Evolutionary conservation across 2,329 filamentous ascomycete species (phyloP), one percentile per base, ranked within the genome.

Genomic region (Nigrograna mackinnonii): DNA sequence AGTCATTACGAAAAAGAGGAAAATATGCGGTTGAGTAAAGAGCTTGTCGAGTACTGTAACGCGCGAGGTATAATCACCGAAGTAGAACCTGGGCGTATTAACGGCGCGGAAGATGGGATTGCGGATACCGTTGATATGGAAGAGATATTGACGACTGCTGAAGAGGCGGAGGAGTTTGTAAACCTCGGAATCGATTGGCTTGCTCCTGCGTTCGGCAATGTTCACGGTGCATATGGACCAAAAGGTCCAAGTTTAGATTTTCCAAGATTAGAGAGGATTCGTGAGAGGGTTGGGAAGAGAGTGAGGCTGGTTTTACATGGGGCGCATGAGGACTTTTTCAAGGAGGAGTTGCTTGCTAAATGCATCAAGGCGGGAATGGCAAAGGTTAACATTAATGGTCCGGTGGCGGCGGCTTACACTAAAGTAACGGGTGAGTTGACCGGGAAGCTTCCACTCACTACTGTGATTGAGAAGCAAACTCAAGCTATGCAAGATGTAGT

Each of bases 41-140:
- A 86, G 51, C 68, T 88, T 37, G 82, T 83, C 5, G 68, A 67
- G 17, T 82, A 84, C 59, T 86, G 85, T 59, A 79, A 86, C 59
- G 80, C 71, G 51, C 74, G 79, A 31, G 83, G 83, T 3, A 87
- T 88, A 47, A 78, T 83, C 4, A 85, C 84, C 2, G 85, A 89
- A 61, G 85, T 85, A 0, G 85, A 89, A 58, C 85, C 85, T 0
- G 85, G 85, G 0, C 71, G 85, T 3, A 89, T 89, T 47, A 84
- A 87, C 58, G 83, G 83, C 18, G 83, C 86, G 0, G 87, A 91
- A 67, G 87, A 90, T 55, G 87, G 87, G 0, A 81, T 91, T 3
- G 78, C 80, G 6, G 85, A 89, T 59, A 84, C 82, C 17, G 79
- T 73, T 1, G 83, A 83, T 52, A 16, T 37, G 12, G 35, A n/a